Base-by-base conservation (phyloP, 2,329 filamentous ascomycete genomes). In the Colletotrichum abscissum region DNA sequence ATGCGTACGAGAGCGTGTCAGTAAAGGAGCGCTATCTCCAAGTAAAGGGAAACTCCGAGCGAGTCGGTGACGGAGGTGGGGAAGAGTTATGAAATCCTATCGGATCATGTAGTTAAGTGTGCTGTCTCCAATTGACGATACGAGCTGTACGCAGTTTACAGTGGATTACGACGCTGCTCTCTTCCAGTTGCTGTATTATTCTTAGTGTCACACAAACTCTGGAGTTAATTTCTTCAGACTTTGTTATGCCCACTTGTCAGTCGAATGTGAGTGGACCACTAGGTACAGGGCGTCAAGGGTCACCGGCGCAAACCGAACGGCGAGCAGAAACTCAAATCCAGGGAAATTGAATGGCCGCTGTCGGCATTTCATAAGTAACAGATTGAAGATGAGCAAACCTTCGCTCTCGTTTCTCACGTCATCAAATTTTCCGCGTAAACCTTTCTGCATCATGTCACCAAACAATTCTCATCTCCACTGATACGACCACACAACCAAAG, bases 21-120 rank as follows among this genome's bases (percentile, higher is more conserved):
- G 24, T 73, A 28, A 60, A 62, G 35, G 56, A 65, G 14, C 70
- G 70, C 9, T 38, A 70, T 49, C 6, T 73, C 26, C n/a, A 73
- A 33, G 22, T 12, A 3, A 30, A 46, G 16, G 19, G 16, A 4
- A 8, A 46, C 19, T 12, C 54, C 42, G 28, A 59, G 11, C 30
- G 6, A 1, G 3, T 8, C 12, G 35, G 1, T 30, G 63, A 11
- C 19, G 24, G 5, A 14, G 26, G 16, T 33, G 24, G 12, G 16
- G 19, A 54, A 2, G 42, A 69, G 1, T 14, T 69, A 7, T 64
- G 12, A 63, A 49, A 22, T 49, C 42, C 11, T 49, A n/a, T 9
- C 19, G 42, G 19, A 49, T n/a, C 16, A n/a, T 49, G 42, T 49
- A 49, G 8, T 49, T n/a, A 49, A 49, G 19, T 49, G 42, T n/a